These are phyloP conservation scores for Bipolaris bicolor DNA, from an alignment of 2,329 filamentous ascomycete species.

Conservation along the genomic window DNA sequence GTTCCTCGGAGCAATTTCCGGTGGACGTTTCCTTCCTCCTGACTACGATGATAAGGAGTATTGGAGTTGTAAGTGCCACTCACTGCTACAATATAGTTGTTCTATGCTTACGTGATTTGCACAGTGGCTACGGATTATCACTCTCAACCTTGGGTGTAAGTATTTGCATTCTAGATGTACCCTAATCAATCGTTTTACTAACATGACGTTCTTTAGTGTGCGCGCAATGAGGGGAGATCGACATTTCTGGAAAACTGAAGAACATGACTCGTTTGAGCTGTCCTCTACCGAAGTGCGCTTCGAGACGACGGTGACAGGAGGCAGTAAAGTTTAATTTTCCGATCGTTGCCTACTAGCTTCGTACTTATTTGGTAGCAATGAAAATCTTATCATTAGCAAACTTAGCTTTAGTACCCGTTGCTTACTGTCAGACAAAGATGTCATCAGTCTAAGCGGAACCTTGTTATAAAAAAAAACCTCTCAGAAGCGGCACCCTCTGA, in stretches of 20 bases:
- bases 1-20: constrained; percentile 25
- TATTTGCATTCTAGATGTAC: neutral
- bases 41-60: constrained; percentile 40
- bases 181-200: neutral
- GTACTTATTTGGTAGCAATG: too few species aligned
- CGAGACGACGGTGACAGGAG: neutral
- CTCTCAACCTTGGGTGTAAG: constrained; percentile 32
- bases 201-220: constrained; percentile 4
- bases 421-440: too few species aligned
- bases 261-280: constrained; percentile 32
- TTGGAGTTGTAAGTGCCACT: constrained; percentile 34
- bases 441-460: too few species aligned
- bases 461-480: too few species aligned
- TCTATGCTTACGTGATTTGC: constrained; percentile 7
- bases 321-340: constrained; percentile 9
- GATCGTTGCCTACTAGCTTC: too few species aligned
- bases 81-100: neutral
- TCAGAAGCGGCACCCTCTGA: too few species aligned
- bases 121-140: constrained; percentile 31
- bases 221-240: constrained; percentile 32
- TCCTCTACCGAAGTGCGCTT: constrained; percentile 19
- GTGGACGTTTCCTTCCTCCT: constrained; percentile 29
- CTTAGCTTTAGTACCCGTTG: too few species aligned
- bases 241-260: constrained; percentile 30
- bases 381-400: too few species aligned